A percentile compares a stretch with the other conserved stretches of the same genome.
Evolutionary conservation across 331 rosid genomes (phyloP).

Genomic region (Saraca asoca): DNA sequence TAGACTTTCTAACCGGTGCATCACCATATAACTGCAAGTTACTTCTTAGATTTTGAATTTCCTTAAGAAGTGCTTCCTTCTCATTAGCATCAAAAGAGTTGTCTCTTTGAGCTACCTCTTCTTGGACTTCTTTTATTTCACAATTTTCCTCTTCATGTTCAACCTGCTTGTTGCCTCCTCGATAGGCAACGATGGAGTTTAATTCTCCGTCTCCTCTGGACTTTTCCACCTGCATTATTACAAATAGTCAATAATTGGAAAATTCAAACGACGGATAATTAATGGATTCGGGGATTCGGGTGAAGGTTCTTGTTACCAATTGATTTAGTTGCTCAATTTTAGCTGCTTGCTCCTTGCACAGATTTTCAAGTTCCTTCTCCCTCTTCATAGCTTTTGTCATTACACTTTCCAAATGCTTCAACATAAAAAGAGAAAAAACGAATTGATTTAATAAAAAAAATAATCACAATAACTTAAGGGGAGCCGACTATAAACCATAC

Average conservation of each 20-base stretch:
- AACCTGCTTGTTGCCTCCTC: constrained; percentile 31
- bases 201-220: constrained; percentile 35
- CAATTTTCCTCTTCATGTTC: constrained; percentile 52
- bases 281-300: constrained; percentile 17
- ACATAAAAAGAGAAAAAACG: not conserved
- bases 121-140: constrained; percentile 74
- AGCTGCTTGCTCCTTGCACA: constrained; percentile 67
- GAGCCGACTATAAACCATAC: no score
- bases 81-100: constrained; percentile 57
- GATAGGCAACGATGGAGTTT: constrained; percentile 33
- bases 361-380: constrained; percentile 67
- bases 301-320: constrained; percentile 51
- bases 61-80: constrained; percentile 88
- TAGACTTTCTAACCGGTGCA: constrained; percentile 57
- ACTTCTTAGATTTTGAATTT: constrained; percentile 71
- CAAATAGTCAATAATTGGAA: constrained; percentile 19
- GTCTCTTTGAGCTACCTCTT: constrained; percentile 46
- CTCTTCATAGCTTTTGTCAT: constrained; percentile 36
- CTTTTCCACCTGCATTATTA: constrained; percentile 36
- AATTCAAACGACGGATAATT: constrained; percentile 21
- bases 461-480: not conserved
- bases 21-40: constrained; percentile 60
- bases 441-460: not conserved
- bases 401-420: constrained; percentile 41
- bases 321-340: constrained; percentile 66